Base-by-base conservation (phyloP, 2,329 filamentous ascomycete genomes). In the Alternaria atra region DNA sequence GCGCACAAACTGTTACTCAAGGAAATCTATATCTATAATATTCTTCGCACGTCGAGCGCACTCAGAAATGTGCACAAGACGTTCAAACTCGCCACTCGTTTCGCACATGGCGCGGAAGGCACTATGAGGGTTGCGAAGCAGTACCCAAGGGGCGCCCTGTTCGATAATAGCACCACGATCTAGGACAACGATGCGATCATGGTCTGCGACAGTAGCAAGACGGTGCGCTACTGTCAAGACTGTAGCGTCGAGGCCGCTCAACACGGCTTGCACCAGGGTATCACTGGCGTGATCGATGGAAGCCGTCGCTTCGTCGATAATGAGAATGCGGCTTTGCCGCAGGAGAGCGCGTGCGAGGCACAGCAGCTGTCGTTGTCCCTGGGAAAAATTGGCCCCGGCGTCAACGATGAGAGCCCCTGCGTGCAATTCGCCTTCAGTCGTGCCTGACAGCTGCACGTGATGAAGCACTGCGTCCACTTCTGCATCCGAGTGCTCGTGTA, bases 111-210 rank as follows among this genome's bases (percentile, higher is more conserved):
- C 44, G 29, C 44, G 29, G 23, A 48, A 48, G 29, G 44, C 44
- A n/a, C 44, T 23, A 7, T 34, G 15, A 3, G 44, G 44, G 29
- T 48, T 13, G 34, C 44, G 44, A 34, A 48, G 44, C 6, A 58
- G 40, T 8, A 15, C 23, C 17, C n/a, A 23, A 37, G 94, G 94
- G 10, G 86, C 84, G 72, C 91, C 94, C 64, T 97, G 83, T 84
- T 97, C 93, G 0, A 91, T 92, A 70, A 98, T 97, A 9, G 81
- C 80, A 0, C 94, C 94, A 40, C 89, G 85, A 71, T 97, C 94
- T 93, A 98, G 95, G 67, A 98, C 94, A 70, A 93, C 93, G 75
- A 98, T 97, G 46, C 94, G 88, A 79, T 98, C 94, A 78, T 97
- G 97, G 23, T 90, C 89, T 63, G 97, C 90, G 64, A 98, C 97